These are phyloP conservation scores for Diplodia scrobiculata DNA, from an alignment of 2,329 filamentous ascomycete genomes.

Conservation along the genomic window DNA sequence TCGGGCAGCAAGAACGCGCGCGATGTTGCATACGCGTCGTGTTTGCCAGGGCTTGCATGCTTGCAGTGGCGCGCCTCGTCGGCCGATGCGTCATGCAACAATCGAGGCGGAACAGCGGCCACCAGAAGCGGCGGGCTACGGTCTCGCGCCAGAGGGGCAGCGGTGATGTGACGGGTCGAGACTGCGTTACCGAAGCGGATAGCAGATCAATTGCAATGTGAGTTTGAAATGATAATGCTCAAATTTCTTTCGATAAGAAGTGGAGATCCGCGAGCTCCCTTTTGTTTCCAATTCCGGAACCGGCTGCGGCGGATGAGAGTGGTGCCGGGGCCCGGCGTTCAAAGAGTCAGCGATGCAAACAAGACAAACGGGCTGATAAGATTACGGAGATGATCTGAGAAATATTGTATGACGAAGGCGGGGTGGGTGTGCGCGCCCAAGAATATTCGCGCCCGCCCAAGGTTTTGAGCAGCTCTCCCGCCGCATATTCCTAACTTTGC, in stretches of 20 bases:
- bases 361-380: background rate
- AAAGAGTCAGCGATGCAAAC: background rate
- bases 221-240: background rate
- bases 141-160: background rate
- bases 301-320: background rate
- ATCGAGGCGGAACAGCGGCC: background rate
- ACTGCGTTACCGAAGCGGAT: background rate
- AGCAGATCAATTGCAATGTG: background rate
- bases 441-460: conserved; percentile 19
- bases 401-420: conserved; percentile 12
- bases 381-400: background rate
- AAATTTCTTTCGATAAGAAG: background rate
- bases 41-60: background rate
- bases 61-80: background rate
- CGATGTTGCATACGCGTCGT: background rate
- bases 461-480: background rate
- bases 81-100: background rate
- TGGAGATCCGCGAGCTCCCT: background rate
- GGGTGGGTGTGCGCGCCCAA: conserved; percentile 14
- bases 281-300: background rate
- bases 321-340: background rate
- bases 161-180: too few relatives aligned
- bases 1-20: background rate
- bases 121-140: background rate
- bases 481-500: background rate